Percentiles rank a stretch among this genome's conserved stretches.
Conservation (phyloP, 2,329 filamentous ascomycete genomes). For the Cytospora mali region DNA sequence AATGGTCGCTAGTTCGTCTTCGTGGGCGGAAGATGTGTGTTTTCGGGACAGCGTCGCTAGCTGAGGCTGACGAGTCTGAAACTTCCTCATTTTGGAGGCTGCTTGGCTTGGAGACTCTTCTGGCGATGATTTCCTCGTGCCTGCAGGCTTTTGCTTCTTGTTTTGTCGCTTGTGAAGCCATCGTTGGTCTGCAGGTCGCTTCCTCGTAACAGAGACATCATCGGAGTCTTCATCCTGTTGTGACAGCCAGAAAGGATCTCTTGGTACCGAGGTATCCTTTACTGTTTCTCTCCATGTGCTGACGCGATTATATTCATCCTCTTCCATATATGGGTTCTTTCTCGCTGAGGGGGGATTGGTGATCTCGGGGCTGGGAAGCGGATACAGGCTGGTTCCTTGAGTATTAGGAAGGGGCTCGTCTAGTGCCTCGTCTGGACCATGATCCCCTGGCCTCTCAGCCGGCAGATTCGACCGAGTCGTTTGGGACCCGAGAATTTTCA, state of each 20-base stretch:
- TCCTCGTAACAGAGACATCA: conserved; percentile 1
- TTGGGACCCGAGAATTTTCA: conserved; percentile 7
- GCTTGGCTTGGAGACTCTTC: conserved; percentile 23
- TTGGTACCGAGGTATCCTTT: conserved; percentile 17
- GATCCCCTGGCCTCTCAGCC: neutral
- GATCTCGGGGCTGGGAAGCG: conserved; percentile 35
- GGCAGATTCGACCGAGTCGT: conserved; percentile 33
- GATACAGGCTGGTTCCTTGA: conserved; percentile 26
- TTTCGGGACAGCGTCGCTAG: conserved; percentile 4
- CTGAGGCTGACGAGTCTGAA: neutral
- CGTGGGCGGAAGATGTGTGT: neutral
- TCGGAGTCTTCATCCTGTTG: conserved; percentile 1
- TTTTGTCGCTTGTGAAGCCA: conserved; percentile 15
- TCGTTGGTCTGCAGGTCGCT: conserved; percentile 20
- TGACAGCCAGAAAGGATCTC: conserved; percentile 26
- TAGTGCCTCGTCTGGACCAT: neutral
- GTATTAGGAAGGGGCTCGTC: conserved; percentile 14
- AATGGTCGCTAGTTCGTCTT: conserved; percentile 22
- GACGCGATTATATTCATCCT: conserved; percentile 21
- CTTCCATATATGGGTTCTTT: conserved; percentile 31
- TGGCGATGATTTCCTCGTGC: neutral
- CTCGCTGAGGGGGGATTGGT: conserved; percentile 30
- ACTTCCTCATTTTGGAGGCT: conserved; percentile 8
- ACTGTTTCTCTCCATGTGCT: conserved; percentile 27
- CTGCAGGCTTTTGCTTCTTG: conserved; percentile 19